phyloP scores from a whole-genome alignment of 495 filamentous ascomycete species.

The Aspergillus ellipticus region DNA sequence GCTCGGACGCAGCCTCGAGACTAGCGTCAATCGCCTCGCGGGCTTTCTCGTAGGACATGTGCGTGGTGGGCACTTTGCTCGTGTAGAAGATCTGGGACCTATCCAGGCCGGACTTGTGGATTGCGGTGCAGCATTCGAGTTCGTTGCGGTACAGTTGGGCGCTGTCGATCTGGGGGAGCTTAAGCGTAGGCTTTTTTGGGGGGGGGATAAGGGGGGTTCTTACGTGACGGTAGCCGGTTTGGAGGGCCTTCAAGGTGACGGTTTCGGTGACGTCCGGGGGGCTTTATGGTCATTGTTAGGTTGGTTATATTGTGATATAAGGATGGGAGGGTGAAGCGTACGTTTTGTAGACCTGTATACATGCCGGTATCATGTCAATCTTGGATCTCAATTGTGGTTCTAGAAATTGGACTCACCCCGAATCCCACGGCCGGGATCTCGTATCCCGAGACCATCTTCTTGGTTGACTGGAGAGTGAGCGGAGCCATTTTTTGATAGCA shows the following conservation, averaged over 20 bases:
- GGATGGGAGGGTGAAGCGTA: constrained; percentile 26
- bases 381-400: too few species aligned
- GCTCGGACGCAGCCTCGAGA: constrained; percentile 36
- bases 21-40: constrained; percentile 48
- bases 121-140: constrained; percentile 44
- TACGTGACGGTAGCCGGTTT: constrained; percentile 71
- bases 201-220: constrained; percentile 5
- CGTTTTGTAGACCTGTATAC: constrained; percentile 74
- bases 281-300: constrained; percentile 21
- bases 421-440: constrained; percentile 74
- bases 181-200: background rate
- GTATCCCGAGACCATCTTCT: constrained; percentile 70
- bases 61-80: constrained; percentile 46
- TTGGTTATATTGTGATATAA: background rate
- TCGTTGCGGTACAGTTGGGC: constrained; percentile 55
- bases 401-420: constrained; percentile 52
- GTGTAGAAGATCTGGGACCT: constrained; percentile 55
- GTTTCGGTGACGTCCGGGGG: constrained; percentile 54
- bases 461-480: constrained; percentile 58
- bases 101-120: constrained; percentile 40
- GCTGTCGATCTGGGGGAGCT: constrained; percentile 40
- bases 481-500: constrained; percentile 56
- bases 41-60: constrained; percentile 49
- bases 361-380: background rate
- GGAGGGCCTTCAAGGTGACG: constrained; percentile 59